phyloP scores from a whole-genome alignment of 306 rosid genomes.

The Abrus pulchellus region DNA sequence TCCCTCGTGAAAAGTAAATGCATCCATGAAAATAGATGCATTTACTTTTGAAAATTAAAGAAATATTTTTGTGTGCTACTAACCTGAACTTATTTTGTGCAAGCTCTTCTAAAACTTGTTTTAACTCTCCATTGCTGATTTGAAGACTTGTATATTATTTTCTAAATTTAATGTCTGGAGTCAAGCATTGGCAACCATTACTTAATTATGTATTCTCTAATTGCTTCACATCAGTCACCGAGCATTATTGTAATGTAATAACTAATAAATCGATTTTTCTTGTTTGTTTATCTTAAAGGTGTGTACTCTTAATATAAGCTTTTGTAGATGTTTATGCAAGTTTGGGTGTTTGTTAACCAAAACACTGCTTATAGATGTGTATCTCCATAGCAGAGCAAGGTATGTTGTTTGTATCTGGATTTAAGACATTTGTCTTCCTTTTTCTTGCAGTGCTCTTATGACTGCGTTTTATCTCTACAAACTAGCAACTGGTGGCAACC shows the following conservation, averaged over 20 bases:
- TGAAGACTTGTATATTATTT: conserved; percentile 9
- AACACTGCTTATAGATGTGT: neutral
- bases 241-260: neutral
- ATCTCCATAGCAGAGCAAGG: neutral
- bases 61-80: neutral
- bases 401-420: conserved; percentile 20
- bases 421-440: conserved; percentile 34
- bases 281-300: conserved; percentile 9
- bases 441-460: conserved; percentile 78
- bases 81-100: conserved; percentile 6
- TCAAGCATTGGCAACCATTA: conserved; percentile 8
- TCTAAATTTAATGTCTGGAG: conserved; percentile 6
- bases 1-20: conserved; percentile 33
- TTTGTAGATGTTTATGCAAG: neutral
- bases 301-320: neutral
- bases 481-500: conserved; percentile 88
- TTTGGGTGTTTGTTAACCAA: conserved; percentile 17
- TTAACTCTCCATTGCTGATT: conserved; percentile 26
- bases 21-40: neutral
- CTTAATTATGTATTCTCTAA: conserved; percentile 10
- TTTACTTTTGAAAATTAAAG: neutral
- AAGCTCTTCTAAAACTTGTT: conserved; percentile 26
- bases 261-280: neutral
- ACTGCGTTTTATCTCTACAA: conserved; percentile 80
- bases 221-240: conserved; percentile 13